Conservation (phyloP, 306 rosid species). For the Prunus dulcis region DNA sequence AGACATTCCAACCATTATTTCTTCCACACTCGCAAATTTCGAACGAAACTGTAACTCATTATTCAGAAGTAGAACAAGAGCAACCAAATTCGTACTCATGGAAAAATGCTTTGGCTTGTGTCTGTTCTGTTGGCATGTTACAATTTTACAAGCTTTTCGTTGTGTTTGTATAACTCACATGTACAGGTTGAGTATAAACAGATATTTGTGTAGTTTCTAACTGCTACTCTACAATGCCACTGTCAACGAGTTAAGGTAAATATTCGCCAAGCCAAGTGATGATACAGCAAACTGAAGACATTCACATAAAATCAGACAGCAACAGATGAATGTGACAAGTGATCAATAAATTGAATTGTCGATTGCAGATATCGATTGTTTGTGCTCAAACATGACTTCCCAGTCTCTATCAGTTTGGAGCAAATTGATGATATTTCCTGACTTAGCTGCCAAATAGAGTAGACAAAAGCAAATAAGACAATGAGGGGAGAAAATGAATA, state of each 20-base stretch:
- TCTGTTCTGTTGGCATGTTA: too few species aligned
- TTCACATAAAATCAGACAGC: background rate
- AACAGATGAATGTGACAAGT: conserved; percentile 17
- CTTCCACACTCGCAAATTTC: too few species aligned
- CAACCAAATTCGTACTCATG: too few species aligned
- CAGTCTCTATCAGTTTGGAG: conserved; percentile 61
- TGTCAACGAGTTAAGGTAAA: background rate
- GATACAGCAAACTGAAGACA: background rate
- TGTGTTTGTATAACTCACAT: background rate
- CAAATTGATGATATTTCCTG: conserved; percentile 50
- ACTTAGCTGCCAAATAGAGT: conserved; percentile 44
- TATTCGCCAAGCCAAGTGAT: background rate
- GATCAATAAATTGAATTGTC: conserved; percentile 51
- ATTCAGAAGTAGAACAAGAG: too few species aligned
- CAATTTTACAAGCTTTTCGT: too few species aligned
- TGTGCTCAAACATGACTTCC: conserved; percentile 58
- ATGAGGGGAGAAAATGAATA: background rate
- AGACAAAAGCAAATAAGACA: background rate
- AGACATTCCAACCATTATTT: too few species aligned
- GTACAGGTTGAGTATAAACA: background rate
- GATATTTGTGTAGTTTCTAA: background rate
- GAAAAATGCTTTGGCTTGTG: too few species aligned
- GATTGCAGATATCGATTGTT: conserved; percentile 54
- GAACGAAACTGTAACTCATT: too few species aligned
- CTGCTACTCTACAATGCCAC: background rate